phyloP scores from a whole-genome alignment of 1,139 yeast species.

The Yamadazyma atmosphaerica region DNA sequence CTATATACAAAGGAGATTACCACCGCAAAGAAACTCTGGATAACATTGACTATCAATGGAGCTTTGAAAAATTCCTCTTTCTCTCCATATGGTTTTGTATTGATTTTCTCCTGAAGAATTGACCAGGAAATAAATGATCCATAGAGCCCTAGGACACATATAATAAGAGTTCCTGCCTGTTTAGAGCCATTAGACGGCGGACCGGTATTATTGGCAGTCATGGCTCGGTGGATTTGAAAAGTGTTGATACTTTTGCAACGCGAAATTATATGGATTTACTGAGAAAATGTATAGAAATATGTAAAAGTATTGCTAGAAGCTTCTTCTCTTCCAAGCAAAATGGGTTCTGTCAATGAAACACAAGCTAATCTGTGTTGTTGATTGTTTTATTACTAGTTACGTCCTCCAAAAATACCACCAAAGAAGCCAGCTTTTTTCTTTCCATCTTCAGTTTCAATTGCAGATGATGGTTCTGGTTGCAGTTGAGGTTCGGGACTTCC shows the following conservation, averaged over 20 bases:
- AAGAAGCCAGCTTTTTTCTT: constrained; percentile 41
- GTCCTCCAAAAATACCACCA: constrained; percentile 45
- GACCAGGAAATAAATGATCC: constrained; percentile 91
- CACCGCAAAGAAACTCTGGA: constrained; percentile 75
- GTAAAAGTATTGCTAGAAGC: neutral
- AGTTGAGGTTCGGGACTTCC: constrained; percentile 15
- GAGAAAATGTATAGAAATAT: neutral
- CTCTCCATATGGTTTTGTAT: constrained; percentile 71
- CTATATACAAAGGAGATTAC: constrained; percentile 66
- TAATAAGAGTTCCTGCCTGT: constrained; percentile 33
- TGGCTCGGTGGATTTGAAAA: neutral
- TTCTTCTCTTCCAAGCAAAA: no score
- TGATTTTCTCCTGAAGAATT: constrained; percentile 81
- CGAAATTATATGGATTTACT: neutral
- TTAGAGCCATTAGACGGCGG: no score
- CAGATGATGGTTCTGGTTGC: neutral
- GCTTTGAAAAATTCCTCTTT: constrained; percentile 57
- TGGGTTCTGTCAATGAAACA: no score
- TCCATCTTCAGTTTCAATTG: constrained; percentile 14
- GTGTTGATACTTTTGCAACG: neutral
- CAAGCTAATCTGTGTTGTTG: no score
- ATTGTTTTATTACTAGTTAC: constrained; percentile 5
- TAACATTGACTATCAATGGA: constrained; percentile 71
- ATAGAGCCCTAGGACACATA: constrained; percentile 75
- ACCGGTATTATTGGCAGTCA: no score